These are phyloP conservation scores for Fagopyrum esculentum DNA, from an alignment of 148 eudicot species.

Conservation along the genomic window DNA sequence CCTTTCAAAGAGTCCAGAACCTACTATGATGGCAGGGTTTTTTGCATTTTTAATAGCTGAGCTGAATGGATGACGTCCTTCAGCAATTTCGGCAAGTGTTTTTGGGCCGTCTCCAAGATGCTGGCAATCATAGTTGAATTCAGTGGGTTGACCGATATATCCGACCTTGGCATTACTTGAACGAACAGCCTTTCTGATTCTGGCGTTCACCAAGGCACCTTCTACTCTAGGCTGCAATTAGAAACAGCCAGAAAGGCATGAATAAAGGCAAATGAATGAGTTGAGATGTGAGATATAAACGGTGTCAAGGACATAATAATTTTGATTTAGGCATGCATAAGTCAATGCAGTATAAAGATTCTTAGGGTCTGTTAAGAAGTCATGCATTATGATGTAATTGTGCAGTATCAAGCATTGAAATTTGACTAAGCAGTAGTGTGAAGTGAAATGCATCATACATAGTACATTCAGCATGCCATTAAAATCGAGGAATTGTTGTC, in stretches of 20 bases:
- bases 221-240: conserved; percentile 84
- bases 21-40: conserved; percentile 76
- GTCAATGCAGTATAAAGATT: background rate
- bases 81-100: conserved; percentile 62
- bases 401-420: no score
- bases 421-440: no score
- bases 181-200: conserved; percentile 78
- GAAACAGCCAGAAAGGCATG: conserved; percentile 11
- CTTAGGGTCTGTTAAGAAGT: no score
- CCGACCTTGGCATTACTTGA: conserved; percentile 72
- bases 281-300: background rate
- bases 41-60: conserved; percentile 63
- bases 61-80: conserved; percentile 66
- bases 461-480: no score
- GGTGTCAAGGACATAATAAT: background rate
- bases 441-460: no score
- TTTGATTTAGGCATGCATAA: background rate
- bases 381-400: no score
- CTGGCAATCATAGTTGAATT: conserved; percentile 71
- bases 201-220: conserved; percentile 98
- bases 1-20: conserved; percentile 81
- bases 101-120: conserved; percentile 83
- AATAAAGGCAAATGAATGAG: background rate
- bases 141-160: conserved; percentile 73
- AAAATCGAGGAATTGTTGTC: no score